Evolutionary conservation across 2,329 filamentous ascomycete species (phyloP), one percentile per base, ranked within the genome.

Genomic region (Colletotrichum viniferum): DNA sequence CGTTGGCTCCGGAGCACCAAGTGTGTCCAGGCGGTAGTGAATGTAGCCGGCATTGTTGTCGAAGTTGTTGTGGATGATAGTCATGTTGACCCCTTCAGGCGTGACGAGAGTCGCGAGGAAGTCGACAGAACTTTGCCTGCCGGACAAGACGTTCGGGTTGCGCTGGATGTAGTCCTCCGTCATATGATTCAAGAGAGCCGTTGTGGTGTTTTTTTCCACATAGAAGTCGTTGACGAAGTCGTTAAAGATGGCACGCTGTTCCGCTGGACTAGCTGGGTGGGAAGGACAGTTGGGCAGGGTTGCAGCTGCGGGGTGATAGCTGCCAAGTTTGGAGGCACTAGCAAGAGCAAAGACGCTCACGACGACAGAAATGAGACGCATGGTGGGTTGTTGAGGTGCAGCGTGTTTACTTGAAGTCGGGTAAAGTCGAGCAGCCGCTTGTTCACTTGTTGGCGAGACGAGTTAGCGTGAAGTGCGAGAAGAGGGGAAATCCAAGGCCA

Each of bases 121-220:
- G 38, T 71, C 55, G 16, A 63, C 13, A 13, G 68, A 43, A 36
- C 28, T 62, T 26, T 71, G 36, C 9, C 72, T 34, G n/a, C 72
- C 72, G 2, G 68, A 75, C 0, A 71, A 48, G 4, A 70, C 30
- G 28, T 43, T 61, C 8, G 73, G 73, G 36, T 73, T 77, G 36
- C 74, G 66, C n/a, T 76, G 76, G 21, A 76, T 66, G 48, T 71
- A 76, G 24, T 67, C 13, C 24, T 76, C 67, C 1, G 55, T 13
- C 14, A 69, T 52, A 52, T 65, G 68, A 4, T 61, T 34, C 16
- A 69, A 38, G 4, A 74, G 13, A 5, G 67, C 55, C n/a, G 43
- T 38, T 21, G 55, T 38, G 7, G 43, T 60, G 38, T 73, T 63
- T 10, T 28, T 32, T 14, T 73, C 43, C 4, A 34, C 32, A 28